Evolutionary conservation across 371 early-diverging fungal species (phyloP).

Genomic region (Mortierella sp.): DNA sequence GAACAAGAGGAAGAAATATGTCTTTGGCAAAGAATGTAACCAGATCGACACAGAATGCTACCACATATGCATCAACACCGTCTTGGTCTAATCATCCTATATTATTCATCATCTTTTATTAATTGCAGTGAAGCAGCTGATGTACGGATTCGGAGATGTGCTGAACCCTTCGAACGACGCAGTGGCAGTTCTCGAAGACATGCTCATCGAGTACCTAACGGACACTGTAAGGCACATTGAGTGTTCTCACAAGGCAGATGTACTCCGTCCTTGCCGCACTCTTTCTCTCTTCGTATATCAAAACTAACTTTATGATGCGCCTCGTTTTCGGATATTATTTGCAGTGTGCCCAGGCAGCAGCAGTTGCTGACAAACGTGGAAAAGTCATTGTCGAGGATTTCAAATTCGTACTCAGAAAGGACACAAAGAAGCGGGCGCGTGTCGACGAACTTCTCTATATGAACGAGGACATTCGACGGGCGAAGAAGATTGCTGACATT

Average conservation of each 20-base stretch:
- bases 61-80: too few species aligned
- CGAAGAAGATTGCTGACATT: slow-evolving; percentile 65
- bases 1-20: slow-evolving; percentile 49
- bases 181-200: slow-evolving; percentile 93
- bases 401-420: slow-evolving; percentile 91
- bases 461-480: slow-evolving; percentile 94
- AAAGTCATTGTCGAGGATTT: slow-evolving; percentile 95
- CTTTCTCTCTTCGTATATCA: too few species aligned
- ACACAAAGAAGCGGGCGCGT: slow-evolving; percentile 96
- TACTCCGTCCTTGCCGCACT: too few species aligned
- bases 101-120: neutral
- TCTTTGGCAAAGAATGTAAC: slow-evolving; percentile 51
- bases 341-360: slow-evolving; percentile 82
- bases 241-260: neutral
- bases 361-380: slow-evolving; percentile 69
- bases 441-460: slow-evolving; percentile 95
- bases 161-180: slow-evolving; percentile 93
- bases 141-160: slow-evolving; percentile 99
- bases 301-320: neutral
- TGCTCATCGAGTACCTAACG: slow-evolving; percentile 91
- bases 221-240: slow-evolving; percentile 74
- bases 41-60: neutral
- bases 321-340: neutral
- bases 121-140: slow-evolving; percentile 78
- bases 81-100: neutral